phyloP scores from a whole-genome alignment of 805 yeast species.

The Yarrowia porcina region DNA sequence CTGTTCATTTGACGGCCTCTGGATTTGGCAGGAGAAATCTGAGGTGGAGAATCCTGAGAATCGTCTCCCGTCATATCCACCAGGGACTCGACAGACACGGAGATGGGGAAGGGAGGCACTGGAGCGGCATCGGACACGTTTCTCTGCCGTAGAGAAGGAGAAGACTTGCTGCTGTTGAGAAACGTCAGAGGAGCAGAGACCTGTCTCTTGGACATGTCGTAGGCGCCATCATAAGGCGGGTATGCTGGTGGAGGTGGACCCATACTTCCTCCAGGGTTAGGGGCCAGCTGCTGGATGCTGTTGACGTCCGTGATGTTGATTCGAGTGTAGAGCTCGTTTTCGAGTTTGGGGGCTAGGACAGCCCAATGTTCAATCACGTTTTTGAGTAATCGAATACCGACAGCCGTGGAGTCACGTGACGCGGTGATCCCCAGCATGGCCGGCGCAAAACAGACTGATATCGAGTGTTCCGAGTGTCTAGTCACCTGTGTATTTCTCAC shows the following conservation, averaged over 20 bases:
- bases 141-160: conserved; percentile 5
- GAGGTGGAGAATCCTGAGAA: no score
- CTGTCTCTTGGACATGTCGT: conserved; percentile 4
- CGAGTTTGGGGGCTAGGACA: conserved; percentile 32
- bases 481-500: conserved; percentile 42
- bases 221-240: conserved; percentile 15
- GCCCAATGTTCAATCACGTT: conserved; percentile 54
- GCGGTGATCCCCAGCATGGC: conserved; percentile 54
- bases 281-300: conserved; percentile 7
- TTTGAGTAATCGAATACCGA: conserved; percentile 53
- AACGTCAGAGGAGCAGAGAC: conserved; percentile 15
- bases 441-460: conserved; percentile 51
- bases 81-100: conserved; percentile 20
- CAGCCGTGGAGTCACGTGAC: conserved; percentile 47
- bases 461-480: conserved; percentile 40
- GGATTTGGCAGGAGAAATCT: not conserved
- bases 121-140: conserved; percentile 13
- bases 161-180: conserved; percentile 1
- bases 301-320: conserved; percentile 14
- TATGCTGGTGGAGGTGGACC: not conserved
- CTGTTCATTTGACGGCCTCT: conserved; percentile 8
- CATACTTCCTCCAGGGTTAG: not conserved
- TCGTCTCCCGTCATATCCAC: not conserved
- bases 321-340: conserved; percentile 6
- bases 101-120: conserved; percentile 3